Evolutionary conservation across 2,329 filamentous ascomycete genomes (phyloP).

Genomic region (Fusarium transvaalense): DNA sequence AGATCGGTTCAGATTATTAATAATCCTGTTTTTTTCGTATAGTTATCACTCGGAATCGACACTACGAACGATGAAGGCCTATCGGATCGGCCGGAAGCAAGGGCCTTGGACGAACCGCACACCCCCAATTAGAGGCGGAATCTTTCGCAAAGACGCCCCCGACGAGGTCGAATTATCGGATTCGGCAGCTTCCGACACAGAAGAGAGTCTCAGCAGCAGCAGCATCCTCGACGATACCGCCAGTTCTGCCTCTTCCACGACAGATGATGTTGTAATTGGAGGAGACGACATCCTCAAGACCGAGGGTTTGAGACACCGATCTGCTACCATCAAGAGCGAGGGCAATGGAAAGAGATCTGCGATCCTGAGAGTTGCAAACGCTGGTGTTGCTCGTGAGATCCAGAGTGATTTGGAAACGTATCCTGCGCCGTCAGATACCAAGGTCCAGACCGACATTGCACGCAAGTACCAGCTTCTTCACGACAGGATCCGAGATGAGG

Average conservation of each 20-base stretch:
- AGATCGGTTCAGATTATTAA: conserved; percentile 33
- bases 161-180: conserved; percentile 29
- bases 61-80: conserved; percentile 68
- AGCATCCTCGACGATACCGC: conserved; percentile 23
- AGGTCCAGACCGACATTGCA: conserved; percentile 67
- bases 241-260: conserved; percentile 41
- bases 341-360: conserved; percentile 22
- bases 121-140: conserved; percentile 68
- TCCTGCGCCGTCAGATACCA: conserved; percentile 66
- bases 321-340: background rate
- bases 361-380: conserved; percentile 36
- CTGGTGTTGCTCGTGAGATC: conserved; percentile 45
- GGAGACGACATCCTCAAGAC: background rate
- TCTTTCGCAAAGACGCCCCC: conserved; percentile 49
- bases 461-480: conserved; percentile 69
- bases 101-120: conserved; percentile 69
- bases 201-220: conserved; percentile 26
- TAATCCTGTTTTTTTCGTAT: conserved; percentile 14
- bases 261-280: conserved; percentile 9
- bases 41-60: conserved; percentile 70
- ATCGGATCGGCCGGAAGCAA: conserved; percentile 69
- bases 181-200: conserved; percentile 31
- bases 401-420: conserved; percentile 56
- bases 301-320: conserved; percentile 24
- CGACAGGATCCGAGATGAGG: conserved; percentile 64